A percentile compares a stretch with the other conserved stretches of the same genome.
Evolutionary conservation across 148 eudicot genomes (phyloP).

Genomic region (Nepenthes gracilis): DNA sequence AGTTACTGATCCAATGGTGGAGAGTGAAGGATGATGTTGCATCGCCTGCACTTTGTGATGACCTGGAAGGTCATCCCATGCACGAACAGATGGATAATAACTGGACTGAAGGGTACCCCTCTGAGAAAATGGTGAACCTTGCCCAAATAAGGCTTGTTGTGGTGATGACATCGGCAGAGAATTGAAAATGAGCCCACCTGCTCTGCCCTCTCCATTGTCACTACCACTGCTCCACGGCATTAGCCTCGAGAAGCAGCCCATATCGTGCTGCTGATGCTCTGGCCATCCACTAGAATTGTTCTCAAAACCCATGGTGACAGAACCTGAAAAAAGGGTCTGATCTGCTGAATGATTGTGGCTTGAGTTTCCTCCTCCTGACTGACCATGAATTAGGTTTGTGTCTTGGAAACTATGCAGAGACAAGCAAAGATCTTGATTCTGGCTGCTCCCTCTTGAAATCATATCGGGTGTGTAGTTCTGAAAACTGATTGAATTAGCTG

Average conservation of each 20-base stretch:
- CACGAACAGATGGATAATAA: constrained; percentile 10
- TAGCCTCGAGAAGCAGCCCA: constrained; percentile 23
- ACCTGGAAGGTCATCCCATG: constrained; percentile 9
- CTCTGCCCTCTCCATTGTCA: background rate
- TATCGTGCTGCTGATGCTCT: constrained; percentile 12
- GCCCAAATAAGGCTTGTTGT: constrained; percentile 13
- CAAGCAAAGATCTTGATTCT: constrained; percentile 24
- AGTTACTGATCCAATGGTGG: constrained; percentile 16
- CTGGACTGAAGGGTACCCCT: constrained; percentile 45
- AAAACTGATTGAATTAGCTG: constrained; percentile 9
- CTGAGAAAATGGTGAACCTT: constrained; percentile 12
- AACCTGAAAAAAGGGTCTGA: constrained; percentile 7
- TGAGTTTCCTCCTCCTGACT: background rate
- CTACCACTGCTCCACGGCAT: constrained; percentile 17
- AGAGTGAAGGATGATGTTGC: constrained; percentile 5
- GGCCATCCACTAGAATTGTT: constrained; percentile 10
- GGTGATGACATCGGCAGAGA: background rate
- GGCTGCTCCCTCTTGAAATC: background rate
- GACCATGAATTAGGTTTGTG: constrained; percentile 5
- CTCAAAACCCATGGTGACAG: constrained; percentile 11
- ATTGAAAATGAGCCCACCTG: constrained; percentile 11
- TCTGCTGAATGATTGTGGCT: constrained; percentile 5
- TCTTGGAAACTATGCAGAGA: constrained; percentile 26
- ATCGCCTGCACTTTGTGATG: constrained; percentile 4
- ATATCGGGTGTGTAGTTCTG: constrained; percentile 17